Evolutionary conservation across 2,329 filamentous ascomycete genomes (phyloP), one percentile per base, ranked within the genome.

Genomic region (Helotiales sp.): DNA sequence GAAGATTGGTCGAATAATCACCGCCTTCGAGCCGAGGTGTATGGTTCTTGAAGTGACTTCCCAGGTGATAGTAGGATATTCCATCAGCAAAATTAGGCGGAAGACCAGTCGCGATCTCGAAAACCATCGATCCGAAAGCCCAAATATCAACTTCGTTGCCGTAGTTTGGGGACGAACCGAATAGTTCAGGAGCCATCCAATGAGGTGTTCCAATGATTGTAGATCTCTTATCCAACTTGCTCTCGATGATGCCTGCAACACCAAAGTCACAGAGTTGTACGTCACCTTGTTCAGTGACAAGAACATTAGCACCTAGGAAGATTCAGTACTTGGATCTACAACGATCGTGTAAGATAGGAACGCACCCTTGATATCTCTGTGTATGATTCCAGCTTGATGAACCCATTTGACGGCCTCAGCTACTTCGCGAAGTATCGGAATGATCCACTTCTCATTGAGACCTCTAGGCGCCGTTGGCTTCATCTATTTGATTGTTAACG

Each of bases 231-330:
- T 91, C 89, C 63, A 89, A 85, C 71, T 91, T 90, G 49, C 85
- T 90, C 76, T 94, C 91, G 65, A 94, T 87, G 54, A 93, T 87
- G 50, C 91, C 91, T 32, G 92, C 91, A 57, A 96, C 91, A 71
- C 93, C 92, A 77, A 96, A 96, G 76, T 96, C 92, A 76, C 92
- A 93, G 37, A 96, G 85, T 77, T 96, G 92, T 7, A 96, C 90
- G 30, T 87, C 82, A 28, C 92, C 92, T 43, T 88, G 85, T 78
- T 95, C 92, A 6, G 89, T 91, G 69, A 96, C 87, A 64, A 95
- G 84, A 34, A 96, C 89, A 75, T 96, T 96, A 71, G 91, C 91
- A 78, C 81, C 82, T 83, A n/a, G n/a, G n/a, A n/a, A n/a, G n/a
- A n/a, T n/a, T n/a, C n/a, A n/a, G n/a, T n/a, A n/a, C n/a, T n/a